A percentile compares a stretch with the other conserved stretches of the same genome.
phyloP scores from a whole-genome alignment of 78 protist species.

The Dictyostelium brefeldianum region DNA sequence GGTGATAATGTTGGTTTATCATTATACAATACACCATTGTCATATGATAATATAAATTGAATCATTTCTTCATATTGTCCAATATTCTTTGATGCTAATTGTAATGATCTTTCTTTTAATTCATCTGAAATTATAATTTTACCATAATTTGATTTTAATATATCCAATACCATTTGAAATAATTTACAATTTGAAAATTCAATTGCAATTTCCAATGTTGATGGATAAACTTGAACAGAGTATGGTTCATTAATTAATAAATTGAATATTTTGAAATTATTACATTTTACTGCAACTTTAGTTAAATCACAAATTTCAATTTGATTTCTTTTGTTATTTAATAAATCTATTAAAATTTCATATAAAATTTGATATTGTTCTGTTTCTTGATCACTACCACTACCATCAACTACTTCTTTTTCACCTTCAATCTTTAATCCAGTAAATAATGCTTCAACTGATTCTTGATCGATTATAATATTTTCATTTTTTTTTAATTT shows the following conservation, averaged over 20 bases:
- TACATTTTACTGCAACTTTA: neutral
- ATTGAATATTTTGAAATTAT: neutral
- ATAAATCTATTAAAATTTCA: neutral
- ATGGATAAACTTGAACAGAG: neutral
- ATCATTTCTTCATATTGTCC: neutral
- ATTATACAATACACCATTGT: too few relatives aligned
- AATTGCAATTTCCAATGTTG: neutral
- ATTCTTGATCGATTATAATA: too few relatives aligned
- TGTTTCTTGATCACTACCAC: too few relatives aligned
- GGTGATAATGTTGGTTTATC: too few relatives aligned
- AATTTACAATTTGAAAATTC: neutral
- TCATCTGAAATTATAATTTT: too few relatives aligned
- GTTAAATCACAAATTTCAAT: conserved; percentile 1
- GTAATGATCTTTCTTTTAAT: too few relatives aligned
- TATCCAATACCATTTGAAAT: too few relatives aligned
- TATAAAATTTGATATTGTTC: neutral
- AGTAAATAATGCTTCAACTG: too few relatives aligned
- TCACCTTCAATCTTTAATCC: neutral
- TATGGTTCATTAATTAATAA: conserved; percentile 4
- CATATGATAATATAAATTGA: neutral
- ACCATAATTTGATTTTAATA: too few relatives aligned
- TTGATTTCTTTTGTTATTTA: neutral
- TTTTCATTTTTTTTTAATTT: neutral
- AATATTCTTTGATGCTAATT: neutral
- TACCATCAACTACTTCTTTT: neutral